Conservation (phyloP, 2,329 filamentous ascomycete species). For the Fusarium denticulatum region DNA sequence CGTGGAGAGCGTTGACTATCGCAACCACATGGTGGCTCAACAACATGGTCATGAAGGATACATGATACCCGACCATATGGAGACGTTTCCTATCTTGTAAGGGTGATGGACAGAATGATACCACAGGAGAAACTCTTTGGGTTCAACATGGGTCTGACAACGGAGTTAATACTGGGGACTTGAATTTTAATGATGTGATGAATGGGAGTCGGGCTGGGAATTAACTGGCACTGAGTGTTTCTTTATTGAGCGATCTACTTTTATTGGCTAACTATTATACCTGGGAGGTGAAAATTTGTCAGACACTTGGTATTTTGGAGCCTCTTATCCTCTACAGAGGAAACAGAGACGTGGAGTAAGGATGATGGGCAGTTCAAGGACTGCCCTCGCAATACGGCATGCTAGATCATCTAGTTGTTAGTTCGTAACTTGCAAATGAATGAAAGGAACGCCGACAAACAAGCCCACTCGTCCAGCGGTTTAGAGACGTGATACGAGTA, state of each 20-base stretch:
- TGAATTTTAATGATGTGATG: conserved; percentile 22
- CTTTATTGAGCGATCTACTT: conserved; percentile 20
- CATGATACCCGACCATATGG: conserved; percentile 39
- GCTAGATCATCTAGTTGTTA: conserved; percentile 6
- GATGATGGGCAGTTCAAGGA: conserved; percentile 13
- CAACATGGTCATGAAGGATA: conserved; percentile 36
- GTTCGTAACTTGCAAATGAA: conserved; percentile 7
- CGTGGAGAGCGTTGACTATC: conserved; percentile 50
- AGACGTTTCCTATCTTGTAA: conserved; percentile 38
- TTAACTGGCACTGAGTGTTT: neutral
- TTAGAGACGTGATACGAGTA: neutral
- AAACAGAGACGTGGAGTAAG: neutral
- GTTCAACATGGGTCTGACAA: conserved; percentile 13
- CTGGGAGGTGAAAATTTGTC: neutral
- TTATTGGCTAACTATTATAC: conserved; percentile 18
- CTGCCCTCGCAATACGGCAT: conserved; percentile 8
- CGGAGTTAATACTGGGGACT: conserved; percentile 22
- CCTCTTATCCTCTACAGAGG: neutral
- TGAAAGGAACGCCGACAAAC: neutral
- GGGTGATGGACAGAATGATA: conserved; percentile 29
- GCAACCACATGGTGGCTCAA: conserved; percentile 42
- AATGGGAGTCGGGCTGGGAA: neutral
- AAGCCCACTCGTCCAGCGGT: neutral
- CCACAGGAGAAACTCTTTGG: conserved; percentile 21
- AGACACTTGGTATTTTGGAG: conserved; percentile 1